These are phyloP conservation scores for Panicum virgatum DNA, from an alignment of 202 grass and related monocot species.

Conservation along the genomic window DNA sequence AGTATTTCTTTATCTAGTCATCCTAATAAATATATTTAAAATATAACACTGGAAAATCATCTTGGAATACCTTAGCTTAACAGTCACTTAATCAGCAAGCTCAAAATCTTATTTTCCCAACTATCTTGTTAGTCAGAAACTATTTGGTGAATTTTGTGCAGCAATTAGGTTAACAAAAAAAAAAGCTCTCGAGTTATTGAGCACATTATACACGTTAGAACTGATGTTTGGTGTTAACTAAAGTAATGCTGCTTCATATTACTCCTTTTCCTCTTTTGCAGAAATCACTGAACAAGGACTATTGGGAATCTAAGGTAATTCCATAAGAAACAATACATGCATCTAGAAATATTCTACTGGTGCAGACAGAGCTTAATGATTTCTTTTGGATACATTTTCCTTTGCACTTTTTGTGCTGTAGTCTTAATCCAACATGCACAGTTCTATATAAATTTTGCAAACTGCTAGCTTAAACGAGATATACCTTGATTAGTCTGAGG, in stretches of 20 bases:
- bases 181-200: background rate
- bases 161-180: background rate
- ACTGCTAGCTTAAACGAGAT: background rate
- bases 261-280: slow-evolving; percentile 39
- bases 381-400: background rate
- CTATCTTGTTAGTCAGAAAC: background rate
- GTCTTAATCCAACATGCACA: background rate
- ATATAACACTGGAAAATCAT: background rate
- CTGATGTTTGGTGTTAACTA: slow-evolving; percentile 5
- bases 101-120: background rate
- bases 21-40: background rate
- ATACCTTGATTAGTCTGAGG: background rate
- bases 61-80: background rate
- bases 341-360: background rate
- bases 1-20: background rate
- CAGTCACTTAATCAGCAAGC: background rate
- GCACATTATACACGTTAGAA: background rate
- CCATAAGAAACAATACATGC: slow-evolving; percentile 22
- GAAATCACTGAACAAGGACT: slow-evolving; percentile 64
- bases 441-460: slow-evolving; percentile 4
- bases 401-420: slow-evolving; percentile 18
- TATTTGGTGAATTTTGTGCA: slow-evolving; percentile 1
- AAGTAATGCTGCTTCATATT: slow-evolving; percentile 13
- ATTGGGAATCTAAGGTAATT: slow-evolving; percentile 66
- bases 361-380: background rate